These are phyloP conservation scores for Sporothrix dimorphospora DNA, from an alignment of 2,329 filamentous ascomycete species.

Conservation along the genomic window DNA sequence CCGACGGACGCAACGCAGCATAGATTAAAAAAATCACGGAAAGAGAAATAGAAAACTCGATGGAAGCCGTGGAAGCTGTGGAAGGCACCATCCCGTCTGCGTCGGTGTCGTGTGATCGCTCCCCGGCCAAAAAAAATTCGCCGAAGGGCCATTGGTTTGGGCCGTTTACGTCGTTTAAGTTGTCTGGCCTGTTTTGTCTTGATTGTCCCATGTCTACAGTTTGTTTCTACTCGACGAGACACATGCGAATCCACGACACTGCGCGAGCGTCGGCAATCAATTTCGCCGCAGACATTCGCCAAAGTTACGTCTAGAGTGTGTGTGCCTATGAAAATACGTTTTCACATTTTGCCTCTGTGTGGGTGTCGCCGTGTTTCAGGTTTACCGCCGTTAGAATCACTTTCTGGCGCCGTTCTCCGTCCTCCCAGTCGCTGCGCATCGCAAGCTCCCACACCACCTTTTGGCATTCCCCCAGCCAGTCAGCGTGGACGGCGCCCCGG, in stretches of 20 bases:
- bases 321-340: no score
- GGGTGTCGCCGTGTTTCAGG: constrained; percentile 22
- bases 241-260: constrained; percentile 7
- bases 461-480: constrained; percentile 20
- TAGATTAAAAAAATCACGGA: constrained; percentile 13
- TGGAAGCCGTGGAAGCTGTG: constrained; percentile 8
- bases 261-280: background rate
- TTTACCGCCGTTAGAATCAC: constrained; percentile 17
- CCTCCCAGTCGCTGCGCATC: constrained; percentile 10
- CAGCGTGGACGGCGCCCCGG: constrained; percentile 2
- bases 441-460: constrained; percentile 21
- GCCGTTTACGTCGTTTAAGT: background rate
- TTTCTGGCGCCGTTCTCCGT: background rate
- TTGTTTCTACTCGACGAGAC: constrained; percentile 13
- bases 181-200: background rate
- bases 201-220: background rate
- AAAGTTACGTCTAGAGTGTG: background rate
- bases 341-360: background rate
- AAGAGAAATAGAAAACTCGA: background rate
- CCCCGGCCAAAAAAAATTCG: constrained; percentile 19
- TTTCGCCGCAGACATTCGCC: background rate
- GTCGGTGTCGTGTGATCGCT: constrained; percentile 17
- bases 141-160: constrained; percentile 9
- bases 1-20: background rate
- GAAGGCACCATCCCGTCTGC: constrained; percentile 2